These are phyloP conservation scores for Candida parachauliodes DNA, from an alignment of 805 yeast species.

Conservation along the genomic window DNA sequence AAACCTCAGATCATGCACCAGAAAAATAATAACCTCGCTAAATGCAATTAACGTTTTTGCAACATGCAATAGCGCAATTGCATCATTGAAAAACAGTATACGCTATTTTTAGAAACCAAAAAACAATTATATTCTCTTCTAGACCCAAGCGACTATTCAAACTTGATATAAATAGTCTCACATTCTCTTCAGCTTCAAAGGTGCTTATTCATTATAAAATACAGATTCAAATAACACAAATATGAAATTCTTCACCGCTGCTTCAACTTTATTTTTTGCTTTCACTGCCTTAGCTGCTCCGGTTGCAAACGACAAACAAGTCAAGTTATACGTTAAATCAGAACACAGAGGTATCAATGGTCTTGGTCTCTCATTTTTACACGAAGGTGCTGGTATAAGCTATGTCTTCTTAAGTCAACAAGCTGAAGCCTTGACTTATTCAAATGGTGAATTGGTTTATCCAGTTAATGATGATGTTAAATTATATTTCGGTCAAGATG, in stretches of 20 bases:
- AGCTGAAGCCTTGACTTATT: not conserved
- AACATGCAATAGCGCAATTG: too few species aligned
- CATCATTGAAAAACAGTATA: too few species aligned
- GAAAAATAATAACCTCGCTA: too few species aligned
- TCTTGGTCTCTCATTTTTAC: constrained; percentile 24
- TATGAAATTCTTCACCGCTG: constrained; percentile 2
- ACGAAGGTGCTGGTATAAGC: constrained; percentile 45
- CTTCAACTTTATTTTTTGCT: constrained; percentile 9
- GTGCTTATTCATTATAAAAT: not conserved
- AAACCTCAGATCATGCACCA: too few species aligned
- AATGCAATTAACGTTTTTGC: too few species aligned
- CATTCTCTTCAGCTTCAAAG: not conserved
- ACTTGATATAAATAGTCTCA: not conserved
- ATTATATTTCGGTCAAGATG: constrained; percentile 1
- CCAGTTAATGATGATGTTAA: constrained; percentile 1
- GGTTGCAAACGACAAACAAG: constrained; percentile 7
- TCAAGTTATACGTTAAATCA: constrained; percentile 22
- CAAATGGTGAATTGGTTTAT: not conserved
- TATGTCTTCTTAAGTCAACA: constrained; percentile 26
- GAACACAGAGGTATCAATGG: constrained; percentile 24
- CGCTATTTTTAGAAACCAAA: too few species aligned
- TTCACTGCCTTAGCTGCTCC: constrained; percentile 3
- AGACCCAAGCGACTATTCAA: too few species aligned
- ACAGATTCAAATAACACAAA: not conserved
- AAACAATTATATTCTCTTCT: too few species aligned